Conservation (phyloP, 768 basidiomycete species). For the Phaeotremella fagi region DNA sequence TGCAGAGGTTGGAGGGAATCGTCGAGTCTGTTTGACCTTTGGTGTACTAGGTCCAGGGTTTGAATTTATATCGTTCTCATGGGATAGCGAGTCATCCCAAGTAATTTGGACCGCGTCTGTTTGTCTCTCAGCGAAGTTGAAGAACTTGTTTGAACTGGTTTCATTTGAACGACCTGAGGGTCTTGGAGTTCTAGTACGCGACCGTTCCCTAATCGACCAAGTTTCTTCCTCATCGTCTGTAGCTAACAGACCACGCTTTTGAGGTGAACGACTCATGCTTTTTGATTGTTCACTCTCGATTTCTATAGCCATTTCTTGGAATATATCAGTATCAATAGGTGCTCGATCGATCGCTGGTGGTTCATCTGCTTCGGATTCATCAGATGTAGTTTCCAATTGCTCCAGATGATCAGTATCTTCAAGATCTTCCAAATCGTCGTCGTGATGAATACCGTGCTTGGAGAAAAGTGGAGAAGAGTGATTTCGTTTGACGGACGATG, state of each 20-base stretch:
- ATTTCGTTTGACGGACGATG: too few relatives aligned
- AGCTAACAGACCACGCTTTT: background rate
- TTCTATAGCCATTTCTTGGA: conserved; percentile 12
- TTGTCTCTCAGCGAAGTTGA: conserved; percentile 26
- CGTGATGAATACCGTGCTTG: too few relatives aligned
- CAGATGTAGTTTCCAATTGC: background rate
- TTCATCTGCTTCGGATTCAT: background rate
- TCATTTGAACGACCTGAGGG: too few relatives aligned
- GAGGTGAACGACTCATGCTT: conserved; percentile 1
- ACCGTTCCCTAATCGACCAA: background rate
- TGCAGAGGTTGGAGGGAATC: background rate
- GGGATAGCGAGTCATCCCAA: conserved; percentile 27
- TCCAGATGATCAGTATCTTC: background rate
- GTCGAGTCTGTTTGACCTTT: background rate
- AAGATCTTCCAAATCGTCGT: background rate
- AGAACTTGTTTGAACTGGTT: conserved; percentile 1
- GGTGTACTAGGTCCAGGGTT: background rate
- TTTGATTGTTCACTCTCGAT: conserved; percentile 9
- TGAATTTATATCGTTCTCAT: background rate
- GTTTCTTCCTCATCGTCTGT: background rate
- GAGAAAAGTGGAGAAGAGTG: too few relatives aligned
- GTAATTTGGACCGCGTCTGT: conserved; percentile 21
- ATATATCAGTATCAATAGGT: conserved; percentile 8
- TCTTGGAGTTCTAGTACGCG: background rate
- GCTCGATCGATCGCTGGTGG: background rate